phyloP scores from a whole-genome alignment of 768 basidiomycete species.

The Omphalotus guepiniiformis region DNA sequence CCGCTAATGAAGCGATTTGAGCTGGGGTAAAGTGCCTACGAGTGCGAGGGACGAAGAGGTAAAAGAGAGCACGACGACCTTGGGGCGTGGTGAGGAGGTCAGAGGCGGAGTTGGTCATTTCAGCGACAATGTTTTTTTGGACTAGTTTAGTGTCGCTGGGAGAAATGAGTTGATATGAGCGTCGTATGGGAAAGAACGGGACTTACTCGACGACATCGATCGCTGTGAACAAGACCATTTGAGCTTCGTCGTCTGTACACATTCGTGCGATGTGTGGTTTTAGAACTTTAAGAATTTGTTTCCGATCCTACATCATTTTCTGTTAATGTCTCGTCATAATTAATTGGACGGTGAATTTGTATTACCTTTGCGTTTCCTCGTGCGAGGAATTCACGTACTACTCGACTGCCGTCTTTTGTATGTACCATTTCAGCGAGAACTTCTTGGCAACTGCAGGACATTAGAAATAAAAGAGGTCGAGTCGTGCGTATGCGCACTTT shows the following conservation, averaged over 20 bases:
- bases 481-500: constrained; percentile 43
- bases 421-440: constrained; percentile 90
- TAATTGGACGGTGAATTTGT: background rate
- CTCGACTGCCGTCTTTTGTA: constrained; percentile 86
- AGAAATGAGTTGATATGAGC: background rate
- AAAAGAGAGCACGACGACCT: constrained; percentile 79
- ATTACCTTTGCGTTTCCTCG: constrained; percentile 77
- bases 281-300: constrained; percentile 84
- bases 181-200: background rate
- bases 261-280: constrained; percentile 89
- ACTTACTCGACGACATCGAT: constrained; percentile 86
- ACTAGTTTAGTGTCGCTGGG: constrained; percentile 86
- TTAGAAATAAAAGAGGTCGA: too few relatives aligned
- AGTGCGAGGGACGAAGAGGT: constrained; percentile 80
- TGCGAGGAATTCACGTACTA: constrained; percentile 81
- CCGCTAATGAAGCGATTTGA: constrained; percentile 64
- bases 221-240: constrained; percentile 84
- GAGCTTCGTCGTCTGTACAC: constrained; percentile 86
- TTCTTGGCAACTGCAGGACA: constrained; percentile 63
- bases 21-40: constrained; percentile 85
- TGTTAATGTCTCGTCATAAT: background rate
- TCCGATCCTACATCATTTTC: constrained; percentile 66
- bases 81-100: constrained; percentile 59
- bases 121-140: constrained; percentile 70
- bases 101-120: constrained; percentile 52